A percentile compares a stretch with the other conserved stretches of the same genome.
These are phyloP conservation scores for Jaapia argillacea DNA, from an alignment of 768 basidiomycete species.

Conservation along the genomic window DNA sequence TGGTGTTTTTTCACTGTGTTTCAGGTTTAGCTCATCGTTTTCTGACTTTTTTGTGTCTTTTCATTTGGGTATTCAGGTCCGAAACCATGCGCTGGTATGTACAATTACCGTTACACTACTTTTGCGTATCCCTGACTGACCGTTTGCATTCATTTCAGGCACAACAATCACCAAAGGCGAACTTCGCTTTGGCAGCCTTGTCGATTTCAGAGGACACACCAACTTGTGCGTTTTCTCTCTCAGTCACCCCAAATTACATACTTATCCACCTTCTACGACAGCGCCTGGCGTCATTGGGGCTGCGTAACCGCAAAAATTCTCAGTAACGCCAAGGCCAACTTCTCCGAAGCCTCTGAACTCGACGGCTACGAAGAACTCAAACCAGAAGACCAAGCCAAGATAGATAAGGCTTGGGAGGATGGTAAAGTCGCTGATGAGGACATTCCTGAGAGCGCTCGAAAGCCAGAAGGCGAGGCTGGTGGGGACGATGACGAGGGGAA, in stretches of 20 bases:
- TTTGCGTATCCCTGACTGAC: constrained; percentile 11
- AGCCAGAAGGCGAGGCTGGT: constrained; percentile 32
- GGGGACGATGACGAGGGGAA: constrained; percentile 33
- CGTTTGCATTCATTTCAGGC: constrained; percentile 30
- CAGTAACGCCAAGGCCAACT: constrained; percentile 54
- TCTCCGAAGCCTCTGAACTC: constrained; percentile 53
- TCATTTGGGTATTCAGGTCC: constrained; percentile 42
- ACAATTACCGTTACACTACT: neutral
- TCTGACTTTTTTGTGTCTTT: constrained; percentile 15
- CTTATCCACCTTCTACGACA: constrained; percentile 16
- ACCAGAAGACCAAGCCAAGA: constrained; percentile 58
- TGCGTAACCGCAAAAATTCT: constrained; percentile 67
- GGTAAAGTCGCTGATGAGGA: constrained; percentile 80
- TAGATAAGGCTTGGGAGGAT: constrained; percentile 64
- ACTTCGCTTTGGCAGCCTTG: constrained; percentile 63
- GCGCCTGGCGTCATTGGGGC: constrained; percentile 88
- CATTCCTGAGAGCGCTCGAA: constrained; percentile 65
- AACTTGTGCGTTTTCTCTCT: constrained; percentile 62
- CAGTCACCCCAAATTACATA: no score
- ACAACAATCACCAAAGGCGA: constrained; percentile 63
- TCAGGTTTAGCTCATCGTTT: constrained; percentile 14
- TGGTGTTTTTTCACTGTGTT: neutral
- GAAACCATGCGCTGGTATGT: constrained; percentile 65
- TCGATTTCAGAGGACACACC: constrained; percentile 64
- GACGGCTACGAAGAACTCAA: constrained; percentile 78